Conservation (phyloP, 2,329 filamentous ascomycete genomes). For the Xylaria polymorpha region DNA sequence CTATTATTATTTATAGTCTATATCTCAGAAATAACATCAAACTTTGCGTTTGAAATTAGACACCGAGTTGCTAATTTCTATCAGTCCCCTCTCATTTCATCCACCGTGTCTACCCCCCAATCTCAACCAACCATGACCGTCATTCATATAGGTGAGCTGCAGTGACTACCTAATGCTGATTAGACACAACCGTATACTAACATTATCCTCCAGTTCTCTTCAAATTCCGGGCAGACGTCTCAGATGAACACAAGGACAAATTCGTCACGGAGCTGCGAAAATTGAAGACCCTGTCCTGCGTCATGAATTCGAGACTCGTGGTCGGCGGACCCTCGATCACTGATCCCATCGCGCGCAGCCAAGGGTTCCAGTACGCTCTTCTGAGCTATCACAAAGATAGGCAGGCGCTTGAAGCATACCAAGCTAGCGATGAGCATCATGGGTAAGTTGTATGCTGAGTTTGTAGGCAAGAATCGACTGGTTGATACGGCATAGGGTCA, state of each 20-base stretch:
- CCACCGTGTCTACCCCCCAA: background rate
- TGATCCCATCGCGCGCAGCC: constrained; percentile 62
- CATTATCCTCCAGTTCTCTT: constrained; percentile 25
- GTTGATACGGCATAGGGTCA: constrained; percentile 56
- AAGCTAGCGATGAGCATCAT: constrained; percentile 64
- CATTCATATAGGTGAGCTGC: constrained; percentile 27
- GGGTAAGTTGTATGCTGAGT: constrained; percentile 49
- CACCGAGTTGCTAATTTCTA: background rate
- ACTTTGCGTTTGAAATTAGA: background rate
- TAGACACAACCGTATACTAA: background rate
- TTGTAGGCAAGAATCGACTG: background rate
- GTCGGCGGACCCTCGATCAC: constrained; percentile 66
- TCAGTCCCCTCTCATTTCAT: background rate
- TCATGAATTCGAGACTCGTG: constrained; percentile 60
- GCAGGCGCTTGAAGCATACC: constrained; percentile 61
- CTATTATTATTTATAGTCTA: background rate
- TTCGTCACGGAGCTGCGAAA: constrained; percentile 62
- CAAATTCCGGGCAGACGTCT: constrained; percentile 29
- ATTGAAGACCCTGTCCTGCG: constrained; percentile 60
- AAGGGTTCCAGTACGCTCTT: constrained; percentile 63
- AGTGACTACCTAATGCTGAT: background rate
- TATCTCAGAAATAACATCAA: background rate
- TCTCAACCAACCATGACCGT: constrained; percentile 21
- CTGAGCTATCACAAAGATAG: constrained; percentile 62
- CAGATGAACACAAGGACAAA: constrained; percentile 52